Base-by-base conservation (phyloP, 805 yeast genomes). In the Ogataea pignaliae region DNA sequence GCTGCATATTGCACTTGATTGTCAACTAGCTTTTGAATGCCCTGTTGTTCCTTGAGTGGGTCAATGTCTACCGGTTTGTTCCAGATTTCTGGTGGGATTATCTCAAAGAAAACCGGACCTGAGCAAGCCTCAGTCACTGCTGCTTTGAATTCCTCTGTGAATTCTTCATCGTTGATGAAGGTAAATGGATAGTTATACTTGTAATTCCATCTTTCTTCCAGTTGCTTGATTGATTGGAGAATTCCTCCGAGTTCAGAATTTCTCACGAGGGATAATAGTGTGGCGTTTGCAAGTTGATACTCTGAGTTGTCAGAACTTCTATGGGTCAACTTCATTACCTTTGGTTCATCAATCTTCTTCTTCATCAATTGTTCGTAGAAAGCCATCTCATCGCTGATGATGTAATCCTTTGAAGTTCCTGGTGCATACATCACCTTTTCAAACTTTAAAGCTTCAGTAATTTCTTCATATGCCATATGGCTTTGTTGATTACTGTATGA, bases 131-230 rank as follows among this genome's bases (percentile, higher is more conserved):
- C 59, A 36, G 53, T 49, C 36, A 85, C 72, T 28, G 57, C 58
- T n/a, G 57, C 50, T 57, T 71, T 82, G 68, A 86, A 86, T 38
- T 62, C 64, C 1, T 76, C 75, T 1, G 78, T 63, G 57, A 86
- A 86, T 14, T 83, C 82, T 48, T 68, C 70, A 55, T 86, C 91
- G 56, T 83, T 85, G 55, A 84, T 85, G 42, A 86, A 63, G 43
- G 86, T 82, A 69, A 86, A 86, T 1, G 93, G 91, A 57, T 86
- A 86, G 41, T 73, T 70, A 63, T 81, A 86, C 54, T 82, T 79
- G 40, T 63, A 49, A 61, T 86, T 86, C 69, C 84, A 86, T 1
- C 70, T 70, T 31, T 61, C 65, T 57, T 86, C 93, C 31, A 87
- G 72, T 48, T 73, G 76, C 46, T 58, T 59, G 49, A 87, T 78